Evolutionary conservation across 1,139 yeast genomes (phyloP), one percentile per base, ranked within the genome.

Genomic region (Candida sojae): DNA sequence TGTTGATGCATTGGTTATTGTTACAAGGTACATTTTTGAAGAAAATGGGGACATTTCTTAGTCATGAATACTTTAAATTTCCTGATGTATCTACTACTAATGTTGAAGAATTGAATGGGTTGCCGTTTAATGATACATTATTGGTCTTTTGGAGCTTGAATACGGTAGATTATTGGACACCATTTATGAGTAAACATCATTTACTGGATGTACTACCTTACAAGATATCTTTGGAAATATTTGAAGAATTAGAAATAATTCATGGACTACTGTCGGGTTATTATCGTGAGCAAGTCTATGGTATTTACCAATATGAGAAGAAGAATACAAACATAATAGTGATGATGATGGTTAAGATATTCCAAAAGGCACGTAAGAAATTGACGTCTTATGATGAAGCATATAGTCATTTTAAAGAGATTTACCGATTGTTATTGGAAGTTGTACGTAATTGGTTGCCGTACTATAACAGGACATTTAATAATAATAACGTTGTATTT

Each of bases 1-100:
- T 64, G 0, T 48, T 73, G 9, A 53, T 71, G 1, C 77, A 72
- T 44, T 73, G 77, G 77, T 57, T 71, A 9, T 54, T 59, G 35
- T 77, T 71, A 44, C 61, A 64, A 33, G 55, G 8, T 21, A 29
- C 13, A 13, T 46, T 30, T 31, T 31, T 41, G 52, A 42, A 25
- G 8, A 33, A 39, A 5, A 45, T 57, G 25, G 47, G 48, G 23
- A 38, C 32, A 7, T 25, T 47, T 9, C 53, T 56, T 51, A 31
- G 49, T 51, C 11, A 52, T 17, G 70, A 66, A 43, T 71, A 48
- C 50, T 71, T 76, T 73, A 45, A 47, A 11, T 63, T 59, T 39
- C 43, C 43, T 4, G 63, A 61, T 48, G 58, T 58, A 10, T 54
- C 45, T 2, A 45, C 59, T 21, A 56, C 63, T 36, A 57, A 56